A percentile compares a stretch with the other conserved stretches of the same genome.
Conservation (phyloP, 768 basidiomycete genomes). For the Pleurotus pulmonarius region DNA sequence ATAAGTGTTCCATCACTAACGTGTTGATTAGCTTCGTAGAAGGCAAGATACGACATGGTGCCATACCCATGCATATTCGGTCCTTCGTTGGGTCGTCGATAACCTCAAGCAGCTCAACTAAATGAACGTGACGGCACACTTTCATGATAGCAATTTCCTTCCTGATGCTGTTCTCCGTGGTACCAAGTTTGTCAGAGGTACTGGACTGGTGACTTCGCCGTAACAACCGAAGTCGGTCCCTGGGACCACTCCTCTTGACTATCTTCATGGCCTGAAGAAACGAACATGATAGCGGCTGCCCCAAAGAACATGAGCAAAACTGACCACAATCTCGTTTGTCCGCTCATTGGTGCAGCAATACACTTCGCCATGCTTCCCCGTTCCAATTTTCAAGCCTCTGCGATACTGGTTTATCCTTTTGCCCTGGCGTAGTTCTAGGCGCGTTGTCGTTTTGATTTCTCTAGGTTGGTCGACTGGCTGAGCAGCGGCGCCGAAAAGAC, state of each 20-base stretch:
- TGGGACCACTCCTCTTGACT: conserved; percentile 60
- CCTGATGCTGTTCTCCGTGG: conserved; percentile 71
- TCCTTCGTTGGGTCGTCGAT: conserved; percentile 82
- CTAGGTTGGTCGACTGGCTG: conserved; percentile 34
- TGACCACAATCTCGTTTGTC: conserved; percentile 37
- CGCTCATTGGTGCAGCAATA: conserved; percentile 58
- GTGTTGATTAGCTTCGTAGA: background rate
- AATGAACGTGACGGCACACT: conserved; percentile 74
- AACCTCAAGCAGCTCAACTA: conserved; percentile 81
- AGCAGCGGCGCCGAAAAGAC: background rate
- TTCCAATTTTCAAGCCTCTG: conserved; percentile 30
- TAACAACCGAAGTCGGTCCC: conserved; percentile 58
- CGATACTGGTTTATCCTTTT: conserved; percentile 70
- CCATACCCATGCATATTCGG: conserved; percentile 82
- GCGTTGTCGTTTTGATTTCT: conserved; percentile 41
- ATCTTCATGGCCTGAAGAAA: conserved; percentile 62
- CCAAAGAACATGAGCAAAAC: conserved; percentile 21
- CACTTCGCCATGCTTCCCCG: conserved; percentile 53
- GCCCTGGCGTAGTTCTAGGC: conserved; percentile 25
- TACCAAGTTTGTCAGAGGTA: conserved; percentile 34
- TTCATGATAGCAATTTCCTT: conserved; percentile 93
- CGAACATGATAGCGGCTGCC: background rate
- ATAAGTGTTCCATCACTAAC: conserved; percentile 38
- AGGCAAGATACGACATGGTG: background rate
- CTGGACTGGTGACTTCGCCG: conserved; percentile 35